phyloP scores from a whole-genome alignment of 371 early-diverging fungal genomes.

The Mucor lusitanicus region DNA sequence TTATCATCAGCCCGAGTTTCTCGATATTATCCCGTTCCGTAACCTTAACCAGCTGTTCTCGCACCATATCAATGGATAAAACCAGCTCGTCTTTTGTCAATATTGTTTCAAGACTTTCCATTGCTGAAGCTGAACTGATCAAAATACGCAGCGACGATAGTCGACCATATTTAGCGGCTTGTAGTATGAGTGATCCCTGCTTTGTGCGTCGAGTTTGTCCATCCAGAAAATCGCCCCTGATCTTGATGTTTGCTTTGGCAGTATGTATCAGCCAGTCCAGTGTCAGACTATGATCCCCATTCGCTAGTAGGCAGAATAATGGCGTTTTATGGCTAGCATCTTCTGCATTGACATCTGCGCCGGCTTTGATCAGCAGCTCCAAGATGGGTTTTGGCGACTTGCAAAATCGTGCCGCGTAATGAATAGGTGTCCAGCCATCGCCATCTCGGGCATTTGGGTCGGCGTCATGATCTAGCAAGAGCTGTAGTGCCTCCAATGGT shows the following conservation, averaged over 20 bases:
- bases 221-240: slow-evolving; percentile 23
- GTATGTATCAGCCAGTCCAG: slow-evolving; percentile 23
- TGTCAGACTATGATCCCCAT: slow-evolving; percentile 12
- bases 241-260: slow-evolving; percentile 15
- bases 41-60: slow-evolving; percentile 15
- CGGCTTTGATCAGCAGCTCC: slow-evolving; percentile 31
- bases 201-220: slow-evolving; percentile 5
- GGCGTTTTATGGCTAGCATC: slow-evolving; percentile 37
- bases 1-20: slow-evolving; percentile 20
- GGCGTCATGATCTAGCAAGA: slow-evolving; percentile 31
- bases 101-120: slow-evolving; percentile 4
- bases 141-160: slow-evolving; percentile 14
- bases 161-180: slow-evolving; percentile 28
- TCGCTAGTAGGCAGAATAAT: slow-evolving; percentile 40
- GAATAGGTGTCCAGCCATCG: slow-evolving; percentile 79
- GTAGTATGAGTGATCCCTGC: slow-evolving; percentile 18
- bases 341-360: slow-evolving; percentile 52
- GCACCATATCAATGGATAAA: slow-evolving; percentile 14
- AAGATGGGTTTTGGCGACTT: slow-evolving; percentile 32
- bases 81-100: slow-evolving; percentile 11
- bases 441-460: slow-evolving; percentile 64
- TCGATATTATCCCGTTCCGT: slow-evolving; percentile 12
- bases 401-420: slow-evolving; percentile 66
- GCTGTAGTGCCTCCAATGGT: slow-evolving; percentile 36
- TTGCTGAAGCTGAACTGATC: slow-evolving; percentile 6